Evolutionary conservation across 306 rosid species (phyloP), one percentile per base, ranked within the genome.

Genomic region (Malus sieversii): DNA sequence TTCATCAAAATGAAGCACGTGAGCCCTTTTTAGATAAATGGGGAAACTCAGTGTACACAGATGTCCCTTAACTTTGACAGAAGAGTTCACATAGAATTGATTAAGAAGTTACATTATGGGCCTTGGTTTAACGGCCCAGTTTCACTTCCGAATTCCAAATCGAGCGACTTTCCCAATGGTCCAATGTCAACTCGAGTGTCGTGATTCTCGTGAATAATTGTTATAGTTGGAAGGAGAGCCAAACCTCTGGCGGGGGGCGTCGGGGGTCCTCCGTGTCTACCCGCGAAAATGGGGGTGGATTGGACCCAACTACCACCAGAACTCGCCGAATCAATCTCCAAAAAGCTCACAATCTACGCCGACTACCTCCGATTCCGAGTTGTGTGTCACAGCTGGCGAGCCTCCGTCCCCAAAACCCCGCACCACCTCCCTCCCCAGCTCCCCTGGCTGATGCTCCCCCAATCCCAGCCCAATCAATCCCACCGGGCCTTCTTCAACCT

Each of bases 391-490:
- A 86, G 72, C 66, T 90, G 90, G 87, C 88, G 80, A 30, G 70
- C 80, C 22, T 82, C 83, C 15, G 58, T 82, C 38, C 85, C 86
- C 13, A 66, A 76, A 68, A 78, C 48, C 65, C 97, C 96, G 35
- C 35, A 20, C 44, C 84, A 83, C 71, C 97, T 92, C 25, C 90
- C 89, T 60, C 89, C 90, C 5, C 96, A 90, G 45, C 91, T 87
- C 44, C 97, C 96, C 0, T 90, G 88, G 79, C 91, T 90, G 62
- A 82, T 92, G 84, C 88, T 92, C n/a, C 87, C 92, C 57, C 82
- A 61, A 6, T 68, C 72, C 22, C 79, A 65, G 7, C 69, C 75
- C 71, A 68, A 27, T 77, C 68, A 70, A 22, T 75, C 91, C 23
- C 87, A 67, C 51, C 79, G 78, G 40, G 77, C 89, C 44, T 79